phyloP scores from a whole-genome alignment of 306 rosid genomes.

The Inga laurina region DNA sequence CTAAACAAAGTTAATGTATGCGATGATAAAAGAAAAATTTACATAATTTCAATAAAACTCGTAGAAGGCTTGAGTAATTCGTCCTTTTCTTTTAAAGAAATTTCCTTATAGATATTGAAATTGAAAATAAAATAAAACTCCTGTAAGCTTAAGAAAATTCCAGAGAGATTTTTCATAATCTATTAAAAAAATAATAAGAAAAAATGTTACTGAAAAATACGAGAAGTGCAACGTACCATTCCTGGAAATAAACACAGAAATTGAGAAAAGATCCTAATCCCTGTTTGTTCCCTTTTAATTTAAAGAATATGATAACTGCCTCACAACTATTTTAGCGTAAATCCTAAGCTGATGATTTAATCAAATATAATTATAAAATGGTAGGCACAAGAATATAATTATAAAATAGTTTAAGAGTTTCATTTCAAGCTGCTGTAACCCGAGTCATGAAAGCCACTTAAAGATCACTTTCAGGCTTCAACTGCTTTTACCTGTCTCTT shows the following conservation, averaged over 20 bases:
- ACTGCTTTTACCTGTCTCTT: neutral
- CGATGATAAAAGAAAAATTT: no score
- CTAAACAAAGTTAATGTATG: no score
- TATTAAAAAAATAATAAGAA: neutral
- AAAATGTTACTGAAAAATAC: neutral
- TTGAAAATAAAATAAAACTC: neutral
- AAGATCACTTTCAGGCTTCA: neutral
- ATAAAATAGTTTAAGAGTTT: neutral
- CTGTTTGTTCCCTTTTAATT: neutral
- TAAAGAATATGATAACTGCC: neutral
- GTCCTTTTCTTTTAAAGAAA: neutral
- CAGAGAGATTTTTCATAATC: neutral
- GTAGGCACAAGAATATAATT: neutral
- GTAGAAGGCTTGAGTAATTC: neutral
- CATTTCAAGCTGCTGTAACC: neutral
- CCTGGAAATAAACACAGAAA: neutral
- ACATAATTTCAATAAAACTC: neutral
- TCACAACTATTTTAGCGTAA: neutral
- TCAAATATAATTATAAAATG: neutral
- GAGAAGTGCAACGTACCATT: neutral
- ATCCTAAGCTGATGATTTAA: neutral
- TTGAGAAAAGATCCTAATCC: neutral
- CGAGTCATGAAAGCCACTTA: neutral
- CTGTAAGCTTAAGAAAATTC: neutral
- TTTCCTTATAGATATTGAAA: neutral